Percentiles rank a stretch among this genome's conserved stretches.
These are phyloP conservation scores for Ophiostoma angusticollis DNA, from an alignment of 2,329 filamentous ascomycete species.

Conservation along the genomic window DNA sequence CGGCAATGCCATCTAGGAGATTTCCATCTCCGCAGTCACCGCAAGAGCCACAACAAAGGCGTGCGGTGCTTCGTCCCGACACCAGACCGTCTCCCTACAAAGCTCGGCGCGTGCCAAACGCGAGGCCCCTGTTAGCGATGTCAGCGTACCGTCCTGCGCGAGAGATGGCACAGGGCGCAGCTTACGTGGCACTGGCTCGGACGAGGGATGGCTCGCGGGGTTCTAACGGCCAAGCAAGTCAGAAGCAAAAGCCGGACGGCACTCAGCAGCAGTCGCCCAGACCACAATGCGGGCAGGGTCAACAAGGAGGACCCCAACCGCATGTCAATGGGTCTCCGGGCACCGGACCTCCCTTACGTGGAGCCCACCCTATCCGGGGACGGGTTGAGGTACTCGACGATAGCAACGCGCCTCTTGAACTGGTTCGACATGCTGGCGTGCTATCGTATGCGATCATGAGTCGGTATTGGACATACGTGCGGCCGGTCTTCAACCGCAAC, in stretches of 20 bases:
- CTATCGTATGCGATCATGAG: constrained; percentile 11
- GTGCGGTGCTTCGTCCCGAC: background rate
- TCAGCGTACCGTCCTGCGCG: background rate
- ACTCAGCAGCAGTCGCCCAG: background rate
- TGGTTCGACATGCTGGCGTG: constrained; percentile 4
- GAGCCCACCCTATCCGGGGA: background rate
- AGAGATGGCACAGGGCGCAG: constrained; percentile 17
- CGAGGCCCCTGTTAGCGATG: background rate
- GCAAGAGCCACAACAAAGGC: background rate
- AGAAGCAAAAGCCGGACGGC: too few relatives aligned
- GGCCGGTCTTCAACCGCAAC: constrained; percentile 26
- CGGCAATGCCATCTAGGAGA: background rate
- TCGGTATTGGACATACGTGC: constrained; percentile 24
- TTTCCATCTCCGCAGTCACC: background rate
- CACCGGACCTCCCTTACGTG: constrained; percentile 14
- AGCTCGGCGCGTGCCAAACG: background rate
- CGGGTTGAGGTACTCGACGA: background rate
- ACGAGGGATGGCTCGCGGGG: constrained; percentile 3
- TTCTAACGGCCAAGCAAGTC: background rate
- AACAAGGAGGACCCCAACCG: background rate
- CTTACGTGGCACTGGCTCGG: constrained; percentile 15
- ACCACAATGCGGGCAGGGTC: background rate
- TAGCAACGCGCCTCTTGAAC: background rate
- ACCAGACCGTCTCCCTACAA: background rate
- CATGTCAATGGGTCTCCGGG: too few relatives aligned